phyloP scores from a whole-genome alignment of 2,329 filamentous ascomycete genomes.

The Cladosporium velox region DNA sequence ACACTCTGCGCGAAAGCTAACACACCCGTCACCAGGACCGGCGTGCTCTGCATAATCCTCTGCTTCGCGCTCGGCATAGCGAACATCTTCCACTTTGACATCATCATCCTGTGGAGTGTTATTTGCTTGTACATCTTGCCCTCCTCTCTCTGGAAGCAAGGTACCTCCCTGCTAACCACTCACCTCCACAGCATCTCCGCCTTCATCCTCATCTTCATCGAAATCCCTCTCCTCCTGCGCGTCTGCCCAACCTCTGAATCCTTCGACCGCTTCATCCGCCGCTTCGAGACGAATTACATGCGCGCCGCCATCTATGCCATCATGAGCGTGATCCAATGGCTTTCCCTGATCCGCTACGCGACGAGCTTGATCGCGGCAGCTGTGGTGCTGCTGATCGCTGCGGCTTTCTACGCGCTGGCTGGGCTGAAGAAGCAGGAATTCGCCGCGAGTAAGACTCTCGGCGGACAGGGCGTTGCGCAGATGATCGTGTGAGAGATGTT shows the following conservation, averaged over 20 bases:
- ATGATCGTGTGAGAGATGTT: slow-evolving; percentile 78
- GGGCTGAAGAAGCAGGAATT: slow-evolving; percentile 82
- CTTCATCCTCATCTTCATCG: slow-evolving; percentile 55
- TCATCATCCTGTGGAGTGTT: slow-evolving; percentile 62
- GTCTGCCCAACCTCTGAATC: slow-evolving; percentile 92
- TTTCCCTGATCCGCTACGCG: slow-evolving; percentile 65
- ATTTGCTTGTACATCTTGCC: slow-evolving; percentile 50
- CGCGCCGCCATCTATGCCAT: slow-evolving; percentile 81
- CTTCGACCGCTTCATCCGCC: slow-evolving; percentile 88
- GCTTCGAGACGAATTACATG: slow-evolving; percentile 95
- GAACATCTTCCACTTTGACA: slow-evolving; percentile 64
- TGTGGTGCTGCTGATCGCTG: slow-evolving; percentile 75
- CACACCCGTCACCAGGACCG: slow-evolving; percentile 44
- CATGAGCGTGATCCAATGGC: slow-evolving; percentile 83
- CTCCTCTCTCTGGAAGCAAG: too few relatives aligned
- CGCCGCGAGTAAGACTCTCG: slow-evolving; percentile 91
- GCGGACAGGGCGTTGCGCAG: slow-evolving; percentile 89
- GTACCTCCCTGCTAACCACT: not conserved
- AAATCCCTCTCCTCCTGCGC: slow-evolving; percentile 90
- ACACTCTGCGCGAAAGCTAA: slow-evolving; percentile 13
- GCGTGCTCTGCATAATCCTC: slow-evolving; percentile 63
- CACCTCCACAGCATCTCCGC: slow-evolving; percentile 44
- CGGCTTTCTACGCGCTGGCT: slow-evolving; percentile 76
- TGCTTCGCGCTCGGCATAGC: slow-evolving; percentile 69
- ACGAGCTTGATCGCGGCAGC: slow-evolving; percentile 85